Conservation (phyloP, 78 protist genomes). For the Speleostelium caveatum region DNA sequence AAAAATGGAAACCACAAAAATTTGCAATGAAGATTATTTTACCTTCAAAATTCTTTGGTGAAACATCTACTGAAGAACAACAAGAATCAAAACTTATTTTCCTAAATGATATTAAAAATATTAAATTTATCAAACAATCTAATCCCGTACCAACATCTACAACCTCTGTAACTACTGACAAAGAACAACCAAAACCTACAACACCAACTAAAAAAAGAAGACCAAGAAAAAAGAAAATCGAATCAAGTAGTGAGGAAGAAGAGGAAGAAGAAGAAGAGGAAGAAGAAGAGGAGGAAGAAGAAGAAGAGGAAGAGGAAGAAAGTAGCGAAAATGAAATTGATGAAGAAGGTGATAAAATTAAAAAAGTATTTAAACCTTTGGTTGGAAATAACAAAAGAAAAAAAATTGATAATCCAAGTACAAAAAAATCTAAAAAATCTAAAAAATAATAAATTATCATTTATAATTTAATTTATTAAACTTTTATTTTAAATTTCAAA, state of each 20-base stretch:
- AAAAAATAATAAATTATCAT: background rate
- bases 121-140: background rate
- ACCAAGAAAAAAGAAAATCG: background rate
- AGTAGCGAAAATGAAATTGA: background rate
- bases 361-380: background rate
- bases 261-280: background rate
- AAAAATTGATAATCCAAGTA: background rate
- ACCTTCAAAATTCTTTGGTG: background rate
- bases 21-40: conserved; percentile 12
- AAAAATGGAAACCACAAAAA: conserved; percentile 66
- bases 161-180: background rate
- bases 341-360: background rate
- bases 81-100: background rate
- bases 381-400: background rate
- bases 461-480: too few relatives aligned
- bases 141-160: background rate
- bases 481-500: too few relatives aligned
- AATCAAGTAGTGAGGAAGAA: background rate
- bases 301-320: background rate
- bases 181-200: background rate
- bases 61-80: background rate
- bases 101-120: background rate
- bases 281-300: background rate
- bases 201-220: background rate
- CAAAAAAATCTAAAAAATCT: background rate